Conservation (phyloP, 495 filamentous ascomycete genomes). For the Neurospora sp. region DNA sequence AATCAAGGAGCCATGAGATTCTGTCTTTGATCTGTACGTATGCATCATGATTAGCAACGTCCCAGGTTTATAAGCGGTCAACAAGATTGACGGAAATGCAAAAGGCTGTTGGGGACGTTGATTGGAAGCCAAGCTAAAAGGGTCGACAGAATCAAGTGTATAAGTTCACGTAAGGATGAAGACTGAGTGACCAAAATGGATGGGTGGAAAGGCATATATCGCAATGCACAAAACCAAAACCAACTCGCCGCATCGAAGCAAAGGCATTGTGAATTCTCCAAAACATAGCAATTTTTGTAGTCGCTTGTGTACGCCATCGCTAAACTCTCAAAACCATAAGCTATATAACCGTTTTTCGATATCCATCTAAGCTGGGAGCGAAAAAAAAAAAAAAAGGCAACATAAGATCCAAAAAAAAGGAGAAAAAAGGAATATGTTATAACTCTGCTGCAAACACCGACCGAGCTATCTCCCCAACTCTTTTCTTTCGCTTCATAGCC, state of each 20-base stretch:
- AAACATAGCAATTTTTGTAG: background rate
- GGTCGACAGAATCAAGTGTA: background rate
- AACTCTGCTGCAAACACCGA: background rate
- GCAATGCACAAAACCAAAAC: background rate
- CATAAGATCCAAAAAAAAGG: background rate
- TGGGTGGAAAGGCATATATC: background rate
- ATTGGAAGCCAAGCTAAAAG: background rate
- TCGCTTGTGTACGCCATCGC: conserved; percentile 27
- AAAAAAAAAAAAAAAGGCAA: background rate
- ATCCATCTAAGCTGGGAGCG: background rate
- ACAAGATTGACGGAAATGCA: background rate
- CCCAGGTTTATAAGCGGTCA: background rate
- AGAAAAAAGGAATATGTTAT: background rate
- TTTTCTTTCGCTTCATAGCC: background rate
- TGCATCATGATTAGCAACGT: background rate
- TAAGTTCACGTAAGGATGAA: background rate
- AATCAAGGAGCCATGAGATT: background rate
- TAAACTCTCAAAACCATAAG: conserved; percentile 15
- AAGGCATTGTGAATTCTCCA: background rate
- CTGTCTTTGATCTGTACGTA: background rate
- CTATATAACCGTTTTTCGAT: conserved; percentile 5
- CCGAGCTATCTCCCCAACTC: background rate
- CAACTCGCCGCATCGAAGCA: background rate
- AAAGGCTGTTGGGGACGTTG: background rate
- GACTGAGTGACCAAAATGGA: background rate